Evolutionary conservation across 2,329 filamentous ascomycete genomes (phyloP), one percentile per base, ranked within the genome.

Genomic region (Coniochaeta sp.): DNA sequence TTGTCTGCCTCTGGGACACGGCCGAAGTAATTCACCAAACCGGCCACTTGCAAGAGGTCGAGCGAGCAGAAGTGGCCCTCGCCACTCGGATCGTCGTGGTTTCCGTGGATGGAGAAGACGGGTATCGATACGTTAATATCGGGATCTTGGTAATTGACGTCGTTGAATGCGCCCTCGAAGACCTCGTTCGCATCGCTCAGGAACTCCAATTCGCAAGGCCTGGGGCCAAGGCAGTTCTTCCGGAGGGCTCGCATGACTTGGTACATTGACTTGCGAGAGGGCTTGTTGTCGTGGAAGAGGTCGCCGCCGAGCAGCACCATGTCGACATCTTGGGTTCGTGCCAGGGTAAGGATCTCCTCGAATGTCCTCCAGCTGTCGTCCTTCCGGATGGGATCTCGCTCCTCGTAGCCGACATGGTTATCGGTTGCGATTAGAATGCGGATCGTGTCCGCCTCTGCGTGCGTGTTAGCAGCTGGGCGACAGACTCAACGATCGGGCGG

Each of bases 81-180:
- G 9, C 94, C 94, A n/a, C 91, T 95, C 0, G 94, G 94, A 65
- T 99, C 94, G 64, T 99, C 94, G 65, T 99, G 94, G 63, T 99
- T 99, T 45, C 94, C 94, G 62, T 99, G 95, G 35, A 99, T 99
- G 1, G 92, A 96, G 65, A 99, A 99, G 26, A 99, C 91, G 0
- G 94, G 94, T 52, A 97, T 96, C 1, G 91, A 89, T 55, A 99
- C 83, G 62, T 99, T 99, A 68, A 99, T 96, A 61, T 99, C 90
- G 22, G 89, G 83, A 62, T 99, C 94, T 68, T 97, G 91, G 69
- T 99, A 99, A 69, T 99, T 99, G 69, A 96, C 92, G 66, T 96
- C 88, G 48, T 90, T 86, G 64, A 96, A 95, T 0, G 90, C 85
- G 6, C 88, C 88, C 55, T 90, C 86, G 61, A 99, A 96, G 56